These are phyloP conservation scores for Saccharomycopsis malanga DNA, from an alignment of 805 yeast genomes.

Conservation along the genomic window DNA sequence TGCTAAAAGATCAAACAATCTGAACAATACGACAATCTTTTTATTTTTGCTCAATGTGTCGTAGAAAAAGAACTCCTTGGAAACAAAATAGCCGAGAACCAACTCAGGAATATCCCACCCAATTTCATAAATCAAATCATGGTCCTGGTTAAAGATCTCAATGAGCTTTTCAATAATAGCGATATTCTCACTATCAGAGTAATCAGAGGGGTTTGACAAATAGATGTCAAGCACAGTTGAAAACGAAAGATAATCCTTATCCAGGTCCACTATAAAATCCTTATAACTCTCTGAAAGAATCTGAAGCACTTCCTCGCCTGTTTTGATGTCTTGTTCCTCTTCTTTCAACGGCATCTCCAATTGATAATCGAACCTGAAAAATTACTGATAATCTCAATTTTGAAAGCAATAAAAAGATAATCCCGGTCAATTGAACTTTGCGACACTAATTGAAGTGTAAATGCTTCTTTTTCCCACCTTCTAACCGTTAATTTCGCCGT, in stretches of 20 bases:
- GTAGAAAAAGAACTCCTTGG: conserved; percentile 30
- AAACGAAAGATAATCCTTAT: conserved; percentile 60
- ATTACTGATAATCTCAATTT: no score
- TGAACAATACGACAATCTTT: conserved; percentile 34
- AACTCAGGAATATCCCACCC: conserved; percentile 91
- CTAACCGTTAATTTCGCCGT: no score
- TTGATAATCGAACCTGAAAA: no score
- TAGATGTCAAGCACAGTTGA: conserved; percentile 66
- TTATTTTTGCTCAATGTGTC: conserved; percentile 25
- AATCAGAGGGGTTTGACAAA: conserved; percentile 37
- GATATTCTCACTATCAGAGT: conserved; percentile 45
- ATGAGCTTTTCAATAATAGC: conserved; percentile 42
- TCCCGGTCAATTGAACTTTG: no score
- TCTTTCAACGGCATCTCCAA: no score
- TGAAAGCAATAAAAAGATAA: no score
- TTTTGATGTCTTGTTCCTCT: not conserved
- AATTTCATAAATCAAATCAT: conserved; percentile 51
- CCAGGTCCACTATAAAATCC: conserved; percentile 19
- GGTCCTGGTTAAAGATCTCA: conserved; percentile 38
- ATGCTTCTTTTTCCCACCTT: no score
- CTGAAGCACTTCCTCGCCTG: conserved; percentile 13
- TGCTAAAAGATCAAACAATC: conserved; percentile 57
- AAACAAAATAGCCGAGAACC: conserved; percentile 46
- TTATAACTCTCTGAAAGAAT: conserved; percentile 14
- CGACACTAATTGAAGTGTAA: no score